Evolutionary conservation across 1,139 yeast genomes (phyloP).

Genomic region (Martiniozyma asiatica): DNA sequence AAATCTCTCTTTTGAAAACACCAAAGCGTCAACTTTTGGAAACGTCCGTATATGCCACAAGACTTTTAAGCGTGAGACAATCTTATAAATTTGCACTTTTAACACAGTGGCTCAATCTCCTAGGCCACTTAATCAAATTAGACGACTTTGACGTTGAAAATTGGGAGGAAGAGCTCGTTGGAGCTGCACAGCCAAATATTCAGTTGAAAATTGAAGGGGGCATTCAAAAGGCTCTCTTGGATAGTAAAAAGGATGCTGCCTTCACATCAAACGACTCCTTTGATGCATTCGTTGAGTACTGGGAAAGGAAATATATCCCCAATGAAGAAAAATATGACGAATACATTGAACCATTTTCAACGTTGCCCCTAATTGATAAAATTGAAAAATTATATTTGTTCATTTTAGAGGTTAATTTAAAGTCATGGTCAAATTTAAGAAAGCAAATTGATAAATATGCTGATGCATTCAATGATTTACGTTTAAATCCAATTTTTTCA

Average conservation of each 20-base stretch:
- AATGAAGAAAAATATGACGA: too few relatives aligned
- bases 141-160: conserved; percentile 43
- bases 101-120: conserved; percentile 39
- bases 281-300: too few relatives aligned
- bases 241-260: too few relatives aligned
- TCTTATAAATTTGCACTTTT: conserved; percentile 30
- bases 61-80: conserved; percentile 15
- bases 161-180: conserved; percentile 41
- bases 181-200: conserved; percentile 29
- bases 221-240: conserved; percentile 28
- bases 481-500: conserved; percentile 14
- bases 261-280: too few relatives aligned
- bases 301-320: too few relatives aligned
- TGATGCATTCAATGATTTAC: conserved; percentile 24
- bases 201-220: conserved; percentile 29
- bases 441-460: conserved; percentile 31
- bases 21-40: conserved; percentile 21
- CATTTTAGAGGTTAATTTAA: conserved; percentile 26
- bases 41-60: conserved; percentile 14
- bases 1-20: conserved; percentile 17
- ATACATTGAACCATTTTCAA: too few relatives aligned
- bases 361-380: conserved; percentile 25
- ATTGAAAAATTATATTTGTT: conserved; percentile 31
- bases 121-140: conserved; percentile 29
- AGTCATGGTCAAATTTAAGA: conserved; percentile 28